A percentile compares a stretch with the other conserved stretches of the same genome.
Evolutionary conservation across 768 basidiomycete genomes (phyloP).

Genomic region (Lactarius deliciosus): DNA sequence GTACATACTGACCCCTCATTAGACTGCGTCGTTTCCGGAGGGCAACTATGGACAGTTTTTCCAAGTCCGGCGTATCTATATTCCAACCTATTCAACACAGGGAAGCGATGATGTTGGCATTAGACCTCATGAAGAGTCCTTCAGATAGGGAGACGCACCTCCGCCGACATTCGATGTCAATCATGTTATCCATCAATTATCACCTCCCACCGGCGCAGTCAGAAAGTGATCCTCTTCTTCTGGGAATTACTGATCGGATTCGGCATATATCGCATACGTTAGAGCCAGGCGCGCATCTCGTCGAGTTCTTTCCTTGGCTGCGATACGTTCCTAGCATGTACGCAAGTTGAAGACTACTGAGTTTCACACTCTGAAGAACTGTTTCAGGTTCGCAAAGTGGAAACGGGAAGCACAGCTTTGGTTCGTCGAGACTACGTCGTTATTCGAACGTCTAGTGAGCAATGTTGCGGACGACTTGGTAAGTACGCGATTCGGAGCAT

Average conservation of each 20-base stretch:
- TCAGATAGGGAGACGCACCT: slow-evolving; percentile 33
- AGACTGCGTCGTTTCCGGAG: slow-evolving; percentile 34
- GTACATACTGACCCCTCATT: neutral
- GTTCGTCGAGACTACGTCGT: no score
- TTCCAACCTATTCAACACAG: slow-evolving; percentile 35
- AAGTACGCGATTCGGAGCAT: no score
- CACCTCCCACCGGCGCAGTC: slow-evolving; percentile 14
- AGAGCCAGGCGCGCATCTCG: neutral
- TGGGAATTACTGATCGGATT: neutral
- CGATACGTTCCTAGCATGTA: neutral
- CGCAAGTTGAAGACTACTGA: neutral
- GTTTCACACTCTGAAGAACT: no score
- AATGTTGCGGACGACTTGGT: no score
- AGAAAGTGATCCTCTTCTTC: slow-evolving; percentile 4
- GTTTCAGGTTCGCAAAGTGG: no score
- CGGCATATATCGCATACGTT: neutral
- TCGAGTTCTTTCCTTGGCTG: neutral
- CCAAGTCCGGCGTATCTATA: slow-evolving; percentile 31
- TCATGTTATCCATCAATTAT: slow-evolving; percentile 31
- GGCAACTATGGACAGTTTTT: slow-evolving; percentile 30
- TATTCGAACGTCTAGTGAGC: no score
- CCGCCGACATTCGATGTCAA: slow-evolving; percentile 21
- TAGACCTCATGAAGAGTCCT: slow-evolving; percentile 35
- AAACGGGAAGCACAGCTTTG: no score
- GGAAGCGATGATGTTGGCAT: slow-evolving; percentile 37